A percentile compares a stretch with the other conserved stretches of the same genome.
Conservation (phyloP, 116 monocot genomes). For the Zostera marina region DNA sequence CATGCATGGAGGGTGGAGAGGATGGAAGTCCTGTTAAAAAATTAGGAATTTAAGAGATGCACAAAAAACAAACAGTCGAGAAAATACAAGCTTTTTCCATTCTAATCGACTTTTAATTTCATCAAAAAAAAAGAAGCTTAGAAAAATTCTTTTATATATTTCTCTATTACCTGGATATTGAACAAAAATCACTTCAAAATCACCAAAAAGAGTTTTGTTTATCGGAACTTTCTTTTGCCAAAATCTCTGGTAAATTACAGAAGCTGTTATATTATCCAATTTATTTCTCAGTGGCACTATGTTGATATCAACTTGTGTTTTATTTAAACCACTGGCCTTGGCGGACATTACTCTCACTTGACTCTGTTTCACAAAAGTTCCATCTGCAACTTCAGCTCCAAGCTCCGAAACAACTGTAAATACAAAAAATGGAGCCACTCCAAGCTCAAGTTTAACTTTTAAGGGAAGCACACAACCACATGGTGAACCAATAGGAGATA, state of each 20-base stretch:
- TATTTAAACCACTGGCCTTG: slow-evolving; percentile 16
- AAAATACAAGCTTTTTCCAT: not conserved
- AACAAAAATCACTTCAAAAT: slow-evolving; percentile 57
- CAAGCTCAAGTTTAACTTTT: slow-evolving; percentile 48
- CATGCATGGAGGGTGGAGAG: slow-evolving; percentile 14
- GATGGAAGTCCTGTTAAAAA: slow-evolving; percentile 54
- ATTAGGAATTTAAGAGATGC: not conserved
- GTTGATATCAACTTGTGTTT: slow-evolving; percentile 47
- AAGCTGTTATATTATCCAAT: slow-evolving; percentile 65
- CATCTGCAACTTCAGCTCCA: slow-evolving; percentile 57
- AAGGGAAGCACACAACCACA: slow-evolving; percentile 81
- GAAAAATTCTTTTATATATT: not conserved
- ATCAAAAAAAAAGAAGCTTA: not conserved
- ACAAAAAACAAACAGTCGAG: not conserved
- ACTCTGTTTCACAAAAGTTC: slow-evolving; percentile 69
- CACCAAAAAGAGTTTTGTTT: slow-evolving; percentile 47
- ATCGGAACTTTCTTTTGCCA: slow-evolving; percentile 65
- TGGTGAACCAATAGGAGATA: slow-evolving; percentile 49
- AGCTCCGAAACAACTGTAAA: slow-evolving; percentile 46
- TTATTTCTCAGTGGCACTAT: slow-evolving; percentile 58
- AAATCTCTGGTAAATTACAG: slow-evolving; percentile 59
- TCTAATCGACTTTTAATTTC: too few relatives aligned
- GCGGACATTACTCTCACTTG: slow-evolving; percentile 71
- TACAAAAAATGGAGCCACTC: slow-evolving; percentile 34
- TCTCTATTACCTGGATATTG: slow-evolving; percentile 56